Base-by-base conservation (phyloP, 768 basidiomycete species). In the Pleurotus eryngii region DNA sequence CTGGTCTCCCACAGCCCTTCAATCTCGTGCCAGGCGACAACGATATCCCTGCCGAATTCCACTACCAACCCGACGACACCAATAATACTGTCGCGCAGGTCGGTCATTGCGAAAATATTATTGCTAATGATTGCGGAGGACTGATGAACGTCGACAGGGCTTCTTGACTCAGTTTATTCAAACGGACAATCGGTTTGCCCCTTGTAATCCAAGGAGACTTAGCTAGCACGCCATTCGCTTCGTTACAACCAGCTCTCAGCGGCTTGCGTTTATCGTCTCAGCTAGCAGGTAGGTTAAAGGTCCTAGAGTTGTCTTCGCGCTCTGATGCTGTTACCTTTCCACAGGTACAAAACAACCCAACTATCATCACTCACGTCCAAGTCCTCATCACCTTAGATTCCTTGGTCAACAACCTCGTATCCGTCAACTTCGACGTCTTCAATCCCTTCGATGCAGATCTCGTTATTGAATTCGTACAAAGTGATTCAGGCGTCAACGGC, bases 81-180 rank as follows among this genome's bases (percentile, higher is more conserved):
- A 87, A 88, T 60, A 81, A 89, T 63, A 87, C 87, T 3, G 69
- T 74, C 20, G 87, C 88, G 3, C 82, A 83, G 66, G 78, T 77
- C 27, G 24, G 66, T 59, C 42, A 3, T 35, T 20, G 35, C 4
- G 4, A 35, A 35, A 8, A n/a, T n/a, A n/a, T 9, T 35, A 11
- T 35, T 35, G 30, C 4, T 11, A 35, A 11, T 35, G 24, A 26
- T 26, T 26, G 24, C 24, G 11, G 30, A 35, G 8, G 30, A 11
- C 30, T 35, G 30, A 35, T 11, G 11, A 35, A 11, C 30, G 30
- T 35, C 30, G 46, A 50, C 65, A 86, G 74, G 67, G 70, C 24
- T 89, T 90, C 75, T 65, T 88, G 59, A 74, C 79, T 7, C 65
- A 73, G 35, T 89, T 87, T 68, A 75, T 90, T 43, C 82, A 84